Base-by-base conservation (phyloP, 768 basidiomycete genomes). In the Filobasidium floriforme region DNA sequence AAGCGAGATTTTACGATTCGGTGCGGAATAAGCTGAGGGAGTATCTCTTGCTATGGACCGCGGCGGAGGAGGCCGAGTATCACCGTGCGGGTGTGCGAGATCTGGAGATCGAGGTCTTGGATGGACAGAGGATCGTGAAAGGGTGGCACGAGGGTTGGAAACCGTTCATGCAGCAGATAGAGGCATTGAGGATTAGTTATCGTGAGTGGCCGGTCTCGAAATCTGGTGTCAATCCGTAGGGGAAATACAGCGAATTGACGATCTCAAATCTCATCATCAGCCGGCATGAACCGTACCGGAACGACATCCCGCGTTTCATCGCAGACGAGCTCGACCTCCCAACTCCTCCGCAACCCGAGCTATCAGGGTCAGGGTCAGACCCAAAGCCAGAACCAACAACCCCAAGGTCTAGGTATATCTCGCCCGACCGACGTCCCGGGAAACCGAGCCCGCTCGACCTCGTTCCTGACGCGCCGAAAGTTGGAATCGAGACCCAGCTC, bases 161-260 rank as follows among this genome's bases (percentile, higher is more conserved):
- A 12, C 73, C 73, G 2, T 75, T 71, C 62, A 66, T 67, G 24
- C 65, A 77, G 7, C 73, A 72, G 29, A 69, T 76, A 67, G 75
- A 75, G 40, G 29, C 62, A 3, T 24, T 63, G 62, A 37, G 11
- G 28, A 52, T 32, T 12, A 49, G 26, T 18, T 22, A 52, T 52
- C 18, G 62, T 63, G 51, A 63, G 62, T 65, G 22, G n/a, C 44
- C 12, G 2, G 7, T 4, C 12, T 24, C 46, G 46, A 12, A 51
- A 5, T 51, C 6, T 54, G 12, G 22, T 28, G 24, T 11, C 29
- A 54, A 29, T 29, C n/a, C 22, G 29, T n/a, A n/a, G 11, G 19
- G 19, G 12, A 29, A 14, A 37, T 41, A 54, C 52, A 9, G 52
- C 10, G 10, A 44, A 19, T 19, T 44, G 43, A 44, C 43, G 43